phyloP scores from a whole-genome alignment of 305 asterid species.

The Fraxinus sp. region DNA sequence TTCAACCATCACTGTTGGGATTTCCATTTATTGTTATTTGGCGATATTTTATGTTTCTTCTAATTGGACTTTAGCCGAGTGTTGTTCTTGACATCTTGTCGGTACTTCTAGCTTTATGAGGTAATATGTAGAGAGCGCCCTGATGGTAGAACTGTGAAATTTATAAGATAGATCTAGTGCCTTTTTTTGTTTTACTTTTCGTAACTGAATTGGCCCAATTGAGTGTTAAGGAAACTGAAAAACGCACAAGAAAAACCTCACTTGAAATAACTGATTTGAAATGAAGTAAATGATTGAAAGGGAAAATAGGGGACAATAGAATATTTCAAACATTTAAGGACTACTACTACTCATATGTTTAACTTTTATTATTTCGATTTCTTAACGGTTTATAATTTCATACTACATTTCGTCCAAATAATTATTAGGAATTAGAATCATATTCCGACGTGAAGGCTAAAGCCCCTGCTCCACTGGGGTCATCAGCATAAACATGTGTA shows the following conservation, averaged over 20 bases:
- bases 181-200: not conserved
- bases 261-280: not conserved
- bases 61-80: not conserved
- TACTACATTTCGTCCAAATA: not conserved
- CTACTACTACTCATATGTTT: not conserved
- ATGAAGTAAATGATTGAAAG: not conserved
- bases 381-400: not conserved
- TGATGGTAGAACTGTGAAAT: not conserved
- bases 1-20: not conserved
- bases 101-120: not conserved
- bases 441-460: not conserved
- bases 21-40: not conserved
- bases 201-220: not conserved
- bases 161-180: not conserved
- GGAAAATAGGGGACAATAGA: not conserved
- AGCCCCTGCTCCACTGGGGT: not conserved
- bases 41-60: not conserved
- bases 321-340: not conserved
- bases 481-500: not conserved
- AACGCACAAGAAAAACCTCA: not conserved
- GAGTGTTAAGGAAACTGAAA: not conserved
- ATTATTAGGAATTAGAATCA: not conserved
- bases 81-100: not conserved
- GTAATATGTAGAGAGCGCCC: not conserved
- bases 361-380: not conserved